Conservation (phyloP, 208 protist species). For the Phytomonas sp. region DNA sequence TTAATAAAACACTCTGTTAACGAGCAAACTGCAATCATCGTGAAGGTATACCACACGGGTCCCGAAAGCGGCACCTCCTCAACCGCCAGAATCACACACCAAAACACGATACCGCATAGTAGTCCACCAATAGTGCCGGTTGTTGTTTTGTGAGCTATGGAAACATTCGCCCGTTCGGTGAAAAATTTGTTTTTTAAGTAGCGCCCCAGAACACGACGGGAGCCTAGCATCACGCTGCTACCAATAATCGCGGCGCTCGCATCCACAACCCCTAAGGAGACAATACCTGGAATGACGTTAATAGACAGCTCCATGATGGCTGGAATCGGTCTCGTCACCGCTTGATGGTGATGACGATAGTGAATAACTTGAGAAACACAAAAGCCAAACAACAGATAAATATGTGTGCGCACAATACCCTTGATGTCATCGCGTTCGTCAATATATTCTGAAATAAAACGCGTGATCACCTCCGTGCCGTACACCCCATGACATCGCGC, state of each 20-base stretch:
- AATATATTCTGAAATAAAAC: slow-evolving; percentile 61
- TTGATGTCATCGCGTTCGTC: slow-evolving; percentile 58
- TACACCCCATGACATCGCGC: slow-evolving; percentile 60
- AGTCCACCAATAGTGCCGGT: slow-evolving; percentile 73
- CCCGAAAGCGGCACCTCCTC: slow-evolving; percentile 38
- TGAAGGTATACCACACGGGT: slow-evolving; percentile 41
- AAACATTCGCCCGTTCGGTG: slow-evolving; percentile 64
- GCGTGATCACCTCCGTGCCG: slow-evolving; percentile 33
- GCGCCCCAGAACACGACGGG: slow-evolving; percentile 49
- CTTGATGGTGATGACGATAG: slow-evolving; percentile 37
- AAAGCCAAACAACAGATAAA: slow-evolving; percentile 80
- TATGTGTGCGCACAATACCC: slow-evolving; percentile 77
- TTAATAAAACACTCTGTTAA: slow-evolving; percentile 84
- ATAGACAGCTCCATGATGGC: slow-evolving; percentile 56
- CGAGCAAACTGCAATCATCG: slow-evolving; percentile 62
- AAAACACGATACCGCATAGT: slow-evolving; percentile 63
- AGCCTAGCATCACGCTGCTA: slow-evolving; percentile 58
- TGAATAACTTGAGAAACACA: slow-evolving; percentile 63
- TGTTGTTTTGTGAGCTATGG: slow-evolving; percentile 86
- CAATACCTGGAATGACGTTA: slow-evolving; percentile 79
- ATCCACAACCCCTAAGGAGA: slow-evolving; percentile 80
- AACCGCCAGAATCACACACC: slow-evolving; percentile 46
- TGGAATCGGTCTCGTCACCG: slow-evolving; percentile 17
- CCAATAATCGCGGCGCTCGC: slow-evolving; percentile 76
- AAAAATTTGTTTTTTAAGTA: slow-evolving; percentile 75